phyloP scores from a whole-genome alignment of 2,329 filamentous ascomycete species.

The Zymoseptoria pseudotritici region DNA sequence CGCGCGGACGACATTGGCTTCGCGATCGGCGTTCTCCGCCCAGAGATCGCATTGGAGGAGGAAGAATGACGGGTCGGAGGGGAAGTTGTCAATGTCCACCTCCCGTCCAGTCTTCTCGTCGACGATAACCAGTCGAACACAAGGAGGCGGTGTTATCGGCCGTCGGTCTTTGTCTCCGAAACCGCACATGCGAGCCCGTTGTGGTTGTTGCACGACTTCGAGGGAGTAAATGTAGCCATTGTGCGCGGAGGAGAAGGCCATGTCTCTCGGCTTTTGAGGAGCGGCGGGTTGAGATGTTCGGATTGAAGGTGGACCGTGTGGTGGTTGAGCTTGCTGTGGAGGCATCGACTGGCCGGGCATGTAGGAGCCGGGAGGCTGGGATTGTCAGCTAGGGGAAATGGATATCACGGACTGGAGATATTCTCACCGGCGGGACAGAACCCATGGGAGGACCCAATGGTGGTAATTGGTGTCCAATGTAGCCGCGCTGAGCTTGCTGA shows the following conservation, averaged over 20 bases:
- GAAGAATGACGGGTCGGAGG: constrained; percentile 47
- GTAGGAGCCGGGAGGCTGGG: constrained; percentile 10
- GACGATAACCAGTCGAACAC: constrained; percentile 72
- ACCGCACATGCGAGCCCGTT: constrained; percentile 93
- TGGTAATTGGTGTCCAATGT: constrained; percentile 19
- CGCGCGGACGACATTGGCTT: constrained; percentile 63
- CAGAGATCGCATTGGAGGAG: constrained; percentile 64
- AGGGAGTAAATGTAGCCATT: constrained; percentile 23
- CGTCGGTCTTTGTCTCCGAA: constrained; percentile 98
- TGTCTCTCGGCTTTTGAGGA: constrained; percentile 1
- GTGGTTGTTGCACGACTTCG: constrained; percentile 76
- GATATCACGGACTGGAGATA: constrained; percentile 7
- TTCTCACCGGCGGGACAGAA: constrained; percentile 8
- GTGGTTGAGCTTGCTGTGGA: constrained; percentile 4
- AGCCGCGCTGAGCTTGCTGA: constrained; percentile 12
- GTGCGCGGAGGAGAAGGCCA: constrained; percentile 5
- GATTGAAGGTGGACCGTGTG: neutral
- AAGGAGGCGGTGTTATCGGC: constrained; percentile 92
- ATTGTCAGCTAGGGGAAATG: constrained; percentile 10
- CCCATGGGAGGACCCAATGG: constrained; percentile 10
- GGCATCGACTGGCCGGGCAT: constrained; percentile 10
- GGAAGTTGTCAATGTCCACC: constrained; percentile 67
- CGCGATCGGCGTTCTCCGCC: constrained; percentile 51
- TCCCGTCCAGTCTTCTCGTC: constrained; percentile 70
- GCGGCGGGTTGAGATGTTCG: neutral